A percentile compares a stretch with the other conserved stretches of the same genome.
Conservation (phyloP, 2,329 filamentous ascomycete genomes). For the Penicillium sp. region DNA sequence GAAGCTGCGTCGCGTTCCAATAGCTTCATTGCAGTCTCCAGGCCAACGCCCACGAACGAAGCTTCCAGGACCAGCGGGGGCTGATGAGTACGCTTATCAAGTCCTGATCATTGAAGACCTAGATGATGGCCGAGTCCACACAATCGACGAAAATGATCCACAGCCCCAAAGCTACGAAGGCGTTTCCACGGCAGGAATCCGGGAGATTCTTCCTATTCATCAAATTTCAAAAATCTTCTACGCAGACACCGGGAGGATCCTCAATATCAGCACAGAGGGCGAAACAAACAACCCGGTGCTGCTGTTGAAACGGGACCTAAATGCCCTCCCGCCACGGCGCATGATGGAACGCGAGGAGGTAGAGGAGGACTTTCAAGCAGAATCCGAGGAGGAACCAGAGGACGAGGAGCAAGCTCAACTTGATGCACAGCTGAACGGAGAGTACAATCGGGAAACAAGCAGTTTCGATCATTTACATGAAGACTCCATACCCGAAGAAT, state of each 20-base stretch:
- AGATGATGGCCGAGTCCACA: slow-evolving; percentile 61
- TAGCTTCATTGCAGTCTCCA: slow-evolving; percentile 39
- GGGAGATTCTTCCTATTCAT: slow-evolving; percentile 60
- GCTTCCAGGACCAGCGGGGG: slow-evolving; percentile 36
- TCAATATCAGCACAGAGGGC: slow-evolving; percentile 66
- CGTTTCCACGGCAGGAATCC: slow-evolving; percentile 53
- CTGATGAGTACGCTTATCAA: slow-evolving; percentile 67
- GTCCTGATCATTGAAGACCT: slow-evolving; percentile 75
- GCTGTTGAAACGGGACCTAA: slow-evolving; percentile 61
- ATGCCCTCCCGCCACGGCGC: slow-evolving; percentile 53
- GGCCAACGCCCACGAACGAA: slow-evolving; percentile 14
- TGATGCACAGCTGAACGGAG: slow-evolving; percentile 31
- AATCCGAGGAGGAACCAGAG: slow-evolving; percentile 29
- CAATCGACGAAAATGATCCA: slow-evolving; percentile 52
- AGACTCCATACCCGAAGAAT: slow-evolving; percentile 36
- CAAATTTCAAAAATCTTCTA: slow-evolving; percentile 87
- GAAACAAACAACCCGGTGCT: slow-evolving; percentile 66
- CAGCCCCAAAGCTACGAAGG: slow-evolving; percentile 54
- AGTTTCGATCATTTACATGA: slow-evolving; percentile 24
- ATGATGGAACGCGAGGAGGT: slow-evolving; percentile 46
- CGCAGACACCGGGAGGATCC: slow-evolving; percentile 76
- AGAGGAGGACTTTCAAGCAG: slow-evolving; percentile 25
- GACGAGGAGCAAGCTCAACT: slow-evolving; percentile 37
- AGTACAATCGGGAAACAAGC: background rate
- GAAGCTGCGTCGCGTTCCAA: slow-evolving; percentile 63